phyloP scores from a whole-genome alignment of 2,329 filamentous ascomycete species.

The Fusarium sulawesiense region DNA sequence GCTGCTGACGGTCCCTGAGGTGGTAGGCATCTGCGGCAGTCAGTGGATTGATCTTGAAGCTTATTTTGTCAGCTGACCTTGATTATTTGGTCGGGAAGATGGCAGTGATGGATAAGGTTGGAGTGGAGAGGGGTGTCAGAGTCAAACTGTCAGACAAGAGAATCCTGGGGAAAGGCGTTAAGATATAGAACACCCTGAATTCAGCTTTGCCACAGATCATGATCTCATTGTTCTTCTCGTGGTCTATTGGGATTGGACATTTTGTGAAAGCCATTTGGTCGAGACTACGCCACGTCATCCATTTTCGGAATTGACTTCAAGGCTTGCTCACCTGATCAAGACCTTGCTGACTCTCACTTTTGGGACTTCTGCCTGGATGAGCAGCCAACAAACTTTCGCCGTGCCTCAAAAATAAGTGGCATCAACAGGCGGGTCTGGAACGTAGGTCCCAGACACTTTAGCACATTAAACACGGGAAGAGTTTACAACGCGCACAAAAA shows the following conservation, averaged over 20 bases:
- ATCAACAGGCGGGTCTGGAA: not conserved
- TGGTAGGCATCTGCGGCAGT: not conserved
- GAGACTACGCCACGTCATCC: slow-evolving; percentile 2
- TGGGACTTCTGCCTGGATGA: not conserved
- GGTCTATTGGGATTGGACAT: not conserved
- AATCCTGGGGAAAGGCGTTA: not conserved
- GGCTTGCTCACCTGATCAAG: not conserved
- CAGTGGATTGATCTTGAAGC: not conserved
- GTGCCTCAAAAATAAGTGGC: not conserved
- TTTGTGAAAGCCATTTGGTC: not conserved
- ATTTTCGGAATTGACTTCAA: not conserved
- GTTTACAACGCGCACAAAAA: not conserved
- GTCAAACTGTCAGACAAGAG: not conserved
- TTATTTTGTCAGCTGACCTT: not conserved
- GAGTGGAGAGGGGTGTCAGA: too few relatives aligned
- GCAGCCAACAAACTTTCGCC: too few relatives aligned
- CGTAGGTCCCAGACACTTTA: not conserved
- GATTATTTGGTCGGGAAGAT: not conserved
- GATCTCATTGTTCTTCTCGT: not conserved
- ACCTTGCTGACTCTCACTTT: not conserved
- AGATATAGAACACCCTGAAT: not conserved
- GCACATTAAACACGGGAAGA: not conserved
- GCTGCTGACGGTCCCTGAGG: not conserved
- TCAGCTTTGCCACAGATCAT: not conserved
- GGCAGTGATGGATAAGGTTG: not conserved